Base-by-base conservation (phyloP, 2,329 filamentous ascomycete genomes). In the Claviceps spartinae region DNA sequence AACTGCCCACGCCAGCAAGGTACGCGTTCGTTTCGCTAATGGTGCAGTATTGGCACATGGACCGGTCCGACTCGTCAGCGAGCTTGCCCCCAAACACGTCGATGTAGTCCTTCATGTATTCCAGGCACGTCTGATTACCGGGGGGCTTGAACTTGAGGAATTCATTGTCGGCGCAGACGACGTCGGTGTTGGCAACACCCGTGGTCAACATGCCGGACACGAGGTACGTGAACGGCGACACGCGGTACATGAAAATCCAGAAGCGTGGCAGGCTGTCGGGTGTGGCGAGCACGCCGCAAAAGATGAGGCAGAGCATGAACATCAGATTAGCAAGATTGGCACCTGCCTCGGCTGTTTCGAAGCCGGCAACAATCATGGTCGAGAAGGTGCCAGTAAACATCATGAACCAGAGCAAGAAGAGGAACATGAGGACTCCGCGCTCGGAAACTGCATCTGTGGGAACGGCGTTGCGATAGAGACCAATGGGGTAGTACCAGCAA, bases 401-500 rank as follows among this genome's bases (percentile, higher is more conserved):
- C 57, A 91, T 74, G 76, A 94, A 94, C 56, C 77, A 71, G 62
- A 82, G 75, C 42, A 90, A 72, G 59, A 88, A 80, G 26, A 95
- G 72, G 72, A 90, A 89, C 78, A 91, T 85, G 22, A 93, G 77
- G 1, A 73, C 84, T 9, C 87, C 86, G 34, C 88, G 85, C 60
- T 88, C 80, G 5, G 76, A 63, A 1, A 83, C 77, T 56, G 81
- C 71, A 54, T 76, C 76, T 4, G 80, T 79, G 1, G 72, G 72
- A 16, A 73, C 69, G 2, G 86, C 85, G 61, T 91, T 90, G 54
- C 70, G 68, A 65, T 88, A 81, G 9, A 93, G 76, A 2, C 86
- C 87, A 51, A 94, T 79, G 1, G 88, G 87, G 64, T 90, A 95
- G 72, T 95, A 95, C 79, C 86, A 91, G 65, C 76, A 82, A 61